phyloP scores from a whole-genome alignment of 352 stramenopile species.

The Pythium dissotocum region DNA sequence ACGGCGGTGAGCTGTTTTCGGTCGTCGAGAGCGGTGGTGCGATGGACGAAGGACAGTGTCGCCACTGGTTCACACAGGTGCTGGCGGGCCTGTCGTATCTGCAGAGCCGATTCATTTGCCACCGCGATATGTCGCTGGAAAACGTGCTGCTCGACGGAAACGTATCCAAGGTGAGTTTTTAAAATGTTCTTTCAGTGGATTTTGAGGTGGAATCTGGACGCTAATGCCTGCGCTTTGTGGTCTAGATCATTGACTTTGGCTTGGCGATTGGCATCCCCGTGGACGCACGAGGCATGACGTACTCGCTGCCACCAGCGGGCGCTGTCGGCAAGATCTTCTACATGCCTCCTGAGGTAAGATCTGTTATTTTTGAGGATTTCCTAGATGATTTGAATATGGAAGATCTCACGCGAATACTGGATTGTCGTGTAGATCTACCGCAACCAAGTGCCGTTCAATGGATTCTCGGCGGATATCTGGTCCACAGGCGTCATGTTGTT shows the following conservation, averaged over 20 bases:
- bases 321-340: slow-evolving; percentile 90
- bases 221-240: not conserved
- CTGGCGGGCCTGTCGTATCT: slow-evolving; percentile 77
- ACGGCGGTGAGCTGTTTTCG: slow-evolving; percentile 81
- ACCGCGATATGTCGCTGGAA: slow-evolving; percentile 88
- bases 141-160: slow-evolving; percentile 85
- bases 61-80: slow-evolving; percentile 86
- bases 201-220: not conserved
- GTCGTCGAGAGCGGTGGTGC: slow-evolving; percentile 79
- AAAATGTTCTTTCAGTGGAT: too few species aligned
- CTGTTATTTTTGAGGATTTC: not conserved
- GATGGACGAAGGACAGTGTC: slow-evolving; percentile 75
- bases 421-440: slow-evolving; percentile 70
- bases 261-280: slow-evolving; percentile 84
- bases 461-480: slow-evolving; percentile 93
- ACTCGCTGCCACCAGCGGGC: slow-evolving; percentile 74
- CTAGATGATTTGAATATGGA: not conserved
- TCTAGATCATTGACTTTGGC: slow-evolving; percentile 87
- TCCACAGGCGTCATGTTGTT: slow-evolving; percentile 94
- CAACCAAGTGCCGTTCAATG: slow-evolving; percentile 91
- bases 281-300: slow-evolving; percentile 83
- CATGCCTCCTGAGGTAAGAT: slow-evolving; percentile 80
- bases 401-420: not conserved
- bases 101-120: slow-evolving; percentile 84
- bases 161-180: slow-evolving; percentile 65